These are phyloP conservation scores for Aureobasidium melanogenum DNA, from an alignment of 2,329 filamentous ascomycete genomes.

Conservation along the genomic window DNA sequence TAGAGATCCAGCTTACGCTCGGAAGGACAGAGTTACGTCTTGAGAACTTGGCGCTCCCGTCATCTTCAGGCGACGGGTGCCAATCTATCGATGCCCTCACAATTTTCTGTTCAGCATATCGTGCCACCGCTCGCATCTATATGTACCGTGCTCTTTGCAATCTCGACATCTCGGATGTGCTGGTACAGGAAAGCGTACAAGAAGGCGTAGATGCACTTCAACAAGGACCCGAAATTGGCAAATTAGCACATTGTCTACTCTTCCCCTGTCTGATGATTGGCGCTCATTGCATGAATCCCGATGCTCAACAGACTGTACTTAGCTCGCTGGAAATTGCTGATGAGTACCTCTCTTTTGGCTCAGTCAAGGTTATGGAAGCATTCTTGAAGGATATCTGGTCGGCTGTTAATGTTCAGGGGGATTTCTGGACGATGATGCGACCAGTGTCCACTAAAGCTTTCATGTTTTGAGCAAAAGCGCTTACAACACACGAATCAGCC, in stretches of 20 bases:
- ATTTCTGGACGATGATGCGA: neutral
- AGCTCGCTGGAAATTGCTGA: neutral
- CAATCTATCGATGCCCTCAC: neutral
- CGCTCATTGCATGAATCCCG: neutral
- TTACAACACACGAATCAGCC: too few relatives aligned
- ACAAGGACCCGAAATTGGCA: neutral
- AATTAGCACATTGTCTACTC: neutral
- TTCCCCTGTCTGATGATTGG: neutral
- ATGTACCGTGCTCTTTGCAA: neutral
- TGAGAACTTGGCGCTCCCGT: neutral
- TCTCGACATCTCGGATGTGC: neutral
- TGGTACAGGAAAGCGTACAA: constrained; percentile 1
- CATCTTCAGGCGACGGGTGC: neutral
- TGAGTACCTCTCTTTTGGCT: neutral
- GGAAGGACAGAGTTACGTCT: neutral
- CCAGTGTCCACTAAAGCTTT: neutral
- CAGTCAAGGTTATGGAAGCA: neutral
- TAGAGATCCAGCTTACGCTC: neutral
- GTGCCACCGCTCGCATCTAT: neutral
- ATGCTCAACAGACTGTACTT: neutral
- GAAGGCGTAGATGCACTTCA: neutral
- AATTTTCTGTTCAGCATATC: neutral
- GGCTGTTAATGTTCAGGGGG: neutral
- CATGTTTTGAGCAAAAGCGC: neutral
- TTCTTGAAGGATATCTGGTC: neutral